Evolutionary conservation across 768 basidiomycete species (phyloP), one percentile per base, ranked within the genome.

Genomic region (Serpula lacrymans): DNA sequence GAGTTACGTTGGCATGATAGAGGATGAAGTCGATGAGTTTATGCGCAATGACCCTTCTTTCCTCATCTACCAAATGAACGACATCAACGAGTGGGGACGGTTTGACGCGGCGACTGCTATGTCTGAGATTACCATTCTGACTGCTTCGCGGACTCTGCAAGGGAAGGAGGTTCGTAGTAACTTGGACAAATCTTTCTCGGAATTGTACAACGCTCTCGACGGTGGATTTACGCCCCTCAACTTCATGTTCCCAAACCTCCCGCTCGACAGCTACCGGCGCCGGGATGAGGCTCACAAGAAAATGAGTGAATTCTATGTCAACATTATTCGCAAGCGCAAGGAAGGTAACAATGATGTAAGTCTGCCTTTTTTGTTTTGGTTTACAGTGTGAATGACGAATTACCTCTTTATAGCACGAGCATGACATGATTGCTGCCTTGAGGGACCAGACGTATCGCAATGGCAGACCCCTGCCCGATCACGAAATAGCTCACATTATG

Each of bases 401-500:
- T n/a, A 33, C 14, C 20, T 32, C 20, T 48, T 21, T 45, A 70
- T 67, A 81, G 68, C 74, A 84, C 45, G 88, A 87, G 43, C 76
- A 84, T 51, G 96, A 98, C 58, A 96, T 98, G 88, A 88, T 98
- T 53, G 76, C 84, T 11, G 83, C 94, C 2, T 77, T 99, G 14
- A 75, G 83, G 64, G 74, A 81, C 46, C 88, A 93, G 58, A 76
- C 70, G 37, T 98, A 99, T 67, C 86, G 88, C 48, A 74, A 78
- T 51, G 96, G 96, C 41, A 71, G 75, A 32, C 57, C 72, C 2
- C 73, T 98, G 28, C 75, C 72, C 46, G 93, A 99, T 57, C 83
- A 87, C 50, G 91, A 98, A 62, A 86, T 98, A 45, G 93, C 96
- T 0, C 96, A 98, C 59, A 94, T 99, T 58, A 82, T 99, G 85